Evolutionary conservation across 805 yeast species (phyloP).

Genomic region (Jamesozyma hellenica): DNA sequence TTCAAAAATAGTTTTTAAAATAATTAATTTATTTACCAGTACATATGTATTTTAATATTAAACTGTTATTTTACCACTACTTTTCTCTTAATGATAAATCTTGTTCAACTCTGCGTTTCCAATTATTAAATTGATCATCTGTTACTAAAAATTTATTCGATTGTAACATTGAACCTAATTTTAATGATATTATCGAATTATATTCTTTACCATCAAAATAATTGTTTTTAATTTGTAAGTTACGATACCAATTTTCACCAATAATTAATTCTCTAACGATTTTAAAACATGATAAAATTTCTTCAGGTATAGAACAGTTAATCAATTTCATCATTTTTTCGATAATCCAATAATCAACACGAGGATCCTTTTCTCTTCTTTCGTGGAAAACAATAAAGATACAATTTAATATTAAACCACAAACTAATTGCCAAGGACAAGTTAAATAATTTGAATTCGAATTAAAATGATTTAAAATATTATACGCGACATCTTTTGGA

Average conservation of each 20-base stretch:
- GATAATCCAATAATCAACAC: constrained; percentile 39
- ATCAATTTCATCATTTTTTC: constrained; percentile 41
- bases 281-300: constrained; percentile 43
- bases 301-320: constrained; percentile 42
- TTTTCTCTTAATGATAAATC: constrained; percentile 18
- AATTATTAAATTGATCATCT: constrained; percentile 26
- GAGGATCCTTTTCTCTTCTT: constrained; percentile 36
- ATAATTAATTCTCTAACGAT: constrained; percentile 45
- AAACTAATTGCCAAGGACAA: constrained; percentile 59
- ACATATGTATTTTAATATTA: too few relatives aligned
- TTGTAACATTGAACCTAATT: constrained; percentile 32
- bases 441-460: constrained; percentile 43
- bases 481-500: constrained; percentile 42
- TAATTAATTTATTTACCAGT: too few relatives aligned
- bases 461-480: constrained; percentile 41
- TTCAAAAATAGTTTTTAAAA: background rate
- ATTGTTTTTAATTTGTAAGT: constrained; percentile 38
- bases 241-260: constrained; percentile 53
- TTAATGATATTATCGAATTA: constrained; percentile 16
- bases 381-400: constrained; percentile 45
- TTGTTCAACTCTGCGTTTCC: constrained; percentile 27
- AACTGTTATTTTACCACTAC: too few relatives aligned
- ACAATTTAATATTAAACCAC: constrained; percentile 55
- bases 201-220: constrained; percentile 25
- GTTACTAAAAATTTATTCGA: constrained; percentile 22